phyloP scores from a whole-genome alignment of 257 asterid genomes.

The Pogostemon cablin region DNA sequence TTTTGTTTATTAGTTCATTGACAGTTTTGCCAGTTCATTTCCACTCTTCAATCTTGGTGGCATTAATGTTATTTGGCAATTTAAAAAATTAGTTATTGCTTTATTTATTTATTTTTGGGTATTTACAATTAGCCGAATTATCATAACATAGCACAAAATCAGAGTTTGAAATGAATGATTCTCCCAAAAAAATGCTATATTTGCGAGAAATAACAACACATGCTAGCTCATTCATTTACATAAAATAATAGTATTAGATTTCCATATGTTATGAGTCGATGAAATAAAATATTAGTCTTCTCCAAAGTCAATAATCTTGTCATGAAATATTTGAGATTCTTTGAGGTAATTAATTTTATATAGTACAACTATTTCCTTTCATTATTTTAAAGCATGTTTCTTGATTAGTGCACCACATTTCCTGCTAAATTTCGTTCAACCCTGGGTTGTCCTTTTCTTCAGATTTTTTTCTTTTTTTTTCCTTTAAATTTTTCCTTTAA shows the following conservation, averaged over 20 bases:
- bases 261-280: too few species aligned
- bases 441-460: constrained; percentile 11
- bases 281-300: background rate
- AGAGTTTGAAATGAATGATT: too few species aligned
- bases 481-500: background rate
- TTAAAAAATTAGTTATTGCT: background rate
- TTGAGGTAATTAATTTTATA: background rate
- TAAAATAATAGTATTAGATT: too few species aligned
- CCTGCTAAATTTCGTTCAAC: constrained; percentile 39
- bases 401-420: constrained; percentile 33
- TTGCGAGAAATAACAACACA: too few species aligned
- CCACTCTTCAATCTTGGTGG: constrained; percentile 15
- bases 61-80: background rate
- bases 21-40: constrained; percentile 29
- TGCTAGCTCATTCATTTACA: too few species aligned
- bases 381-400: background rate
- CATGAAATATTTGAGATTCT: constrained; percentile 25
- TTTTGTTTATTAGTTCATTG: constrained; percentile 1
- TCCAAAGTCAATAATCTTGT: constrained; percentile 26
- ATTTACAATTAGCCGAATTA: background rate
- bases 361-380: background rate
- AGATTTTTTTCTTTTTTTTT: background rate
- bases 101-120: background rate
- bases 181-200: too few species aligned
- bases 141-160: too few species aligned